A percentile compares a stretch with the other conserved stretches of the same genome.
These are phyloP conservation scores for Nymphaea colorata DNA, from an alignment of 164 flowering plant genomes.

Conservation along the genomic window DNA sequence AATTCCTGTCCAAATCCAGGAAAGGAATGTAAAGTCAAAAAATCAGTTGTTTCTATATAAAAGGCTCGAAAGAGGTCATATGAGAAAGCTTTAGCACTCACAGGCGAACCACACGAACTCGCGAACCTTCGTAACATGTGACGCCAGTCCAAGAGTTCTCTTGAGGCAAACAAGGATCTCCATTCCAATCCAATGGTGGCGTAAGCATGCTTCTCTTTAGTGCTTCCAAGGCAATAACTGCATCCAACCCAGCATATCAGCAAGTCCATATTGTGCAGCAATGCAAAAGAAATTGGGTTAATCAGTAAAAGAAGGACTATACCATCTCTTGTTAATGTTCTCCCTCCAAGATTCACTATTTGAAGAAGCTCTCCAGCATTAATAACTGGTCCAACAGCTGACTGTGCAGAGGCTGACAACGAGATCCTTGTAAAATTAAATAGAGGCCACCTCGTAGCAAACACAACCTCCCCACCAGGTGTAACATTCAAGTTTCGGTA, in stretches of 20 bases:
- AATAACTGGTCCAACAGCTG: conserved; percentile 50
- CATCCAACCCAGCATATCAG: background rate
- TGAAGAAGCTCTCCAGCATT: conserved; percentile 80
- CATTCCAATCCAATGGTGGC: conserved; percentile 72
- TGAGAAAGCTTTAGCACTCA: conserved; percentile 25
- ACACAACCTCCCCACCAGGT: conserved; percentile 51
- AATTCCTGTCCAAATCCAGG: conserved; percentile 39
- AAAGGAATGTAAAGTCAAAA: conserved; percentile 1
- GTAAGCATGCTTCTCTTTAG: conserved; percentile 36
- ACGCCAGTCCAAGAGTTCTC: conserved; percentile 77
- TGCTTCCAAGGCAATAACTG: conserved; percentile 53
- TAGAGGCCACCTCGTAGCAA: conserved; percentile 72
- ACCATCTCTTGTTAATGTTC: conserved; percentile 80
- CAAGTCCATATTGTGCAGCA: background rate
- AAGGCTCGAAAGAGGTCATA: background rate
- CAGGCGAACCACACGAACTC: conserved; percentile 57
- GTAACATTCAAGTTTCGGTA: conserved; percentile 33
- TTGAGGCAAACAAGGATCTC: conserved; percentile 82
- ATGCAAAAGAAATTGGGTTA: background rate
- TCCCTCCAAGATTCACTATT: conserved; percentile 48
- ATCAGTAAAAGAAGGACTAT: background rate
- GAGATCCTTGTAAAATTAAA: conserved; percentile 49
- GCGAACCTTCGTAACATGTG: conserved; percentile 55
- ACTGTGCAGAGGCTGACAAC: conserved; percentile 42
- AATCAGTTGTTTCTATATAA: background rate